Evolutionary conservation across 116 monocot genomes (phyloP).

Genomic region (Zostera marina): DNA sequence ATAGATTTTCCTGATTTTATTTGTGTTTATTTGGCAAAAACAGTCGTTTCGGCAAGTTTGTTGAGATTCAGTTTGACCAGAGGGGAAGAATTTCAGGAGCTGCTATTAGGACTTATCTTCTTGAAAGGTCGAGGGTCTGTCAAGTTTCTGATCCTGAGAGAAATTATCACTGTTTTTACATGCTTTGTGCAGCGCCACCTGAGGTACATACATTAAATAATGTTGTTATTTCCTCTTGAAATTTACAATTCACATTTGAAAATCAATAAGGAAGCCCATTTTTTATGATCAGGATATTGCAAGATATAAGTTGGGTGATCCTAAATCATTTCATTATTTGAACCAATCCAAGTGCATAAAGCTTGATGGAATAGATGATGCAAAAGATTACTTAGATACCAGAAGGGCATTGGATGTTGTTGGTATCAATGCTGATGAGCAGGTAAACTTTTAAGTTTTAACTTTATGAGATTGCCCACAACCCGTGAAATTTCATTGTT

Average conservation of each 20-base stretch:
- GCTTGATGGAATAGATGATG: constrained; percentile 56
- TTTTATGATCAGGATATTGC: constrained; percentile 30
- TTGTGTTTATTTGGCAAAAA: background rate
- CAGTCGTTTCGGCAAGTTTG: constrained; percentile 93
- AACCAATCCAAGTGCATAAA: constrained; percentile 63
- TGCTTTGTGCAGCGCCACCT: constrained; percentile 70
- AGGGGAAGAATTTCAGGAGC: constrained; percentile 74
- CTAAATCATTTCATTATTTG: constrained; percentile 59
- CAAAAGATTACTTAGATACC: constrained; percentile 56
- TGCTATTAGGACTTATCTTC: constrained; percentile 78
- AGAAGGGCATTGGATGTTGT: constrained; percentile 76
- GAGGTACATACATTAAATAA: constrained; percentile 31
- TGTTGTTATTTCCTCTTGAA: background rate
- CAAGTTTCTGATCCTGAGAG: constrained; percentile 83
- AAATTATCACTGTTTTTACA: constrained; percentile 94
- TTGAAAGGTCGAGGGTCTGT: constrained; percentile 89
- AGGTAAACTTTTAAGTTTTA: constrained; percentile 21
- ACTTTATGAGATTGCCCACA: background rate
- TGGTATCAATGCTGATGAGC: constrained; percentile 51
- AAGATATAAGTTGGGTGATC: constrained; percentile 56
- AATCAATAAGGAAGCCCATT: background rate
- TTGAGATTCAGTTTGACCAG: constrained; percentile 81
- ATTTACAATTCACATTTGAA: background rate
- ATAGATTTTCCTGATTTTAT: background rate
- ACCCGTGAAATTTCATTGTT: background rate